Conservation (phyloP, 495 filamentous ascomycete species). For the Eremomyces bilateralis region DNA sequence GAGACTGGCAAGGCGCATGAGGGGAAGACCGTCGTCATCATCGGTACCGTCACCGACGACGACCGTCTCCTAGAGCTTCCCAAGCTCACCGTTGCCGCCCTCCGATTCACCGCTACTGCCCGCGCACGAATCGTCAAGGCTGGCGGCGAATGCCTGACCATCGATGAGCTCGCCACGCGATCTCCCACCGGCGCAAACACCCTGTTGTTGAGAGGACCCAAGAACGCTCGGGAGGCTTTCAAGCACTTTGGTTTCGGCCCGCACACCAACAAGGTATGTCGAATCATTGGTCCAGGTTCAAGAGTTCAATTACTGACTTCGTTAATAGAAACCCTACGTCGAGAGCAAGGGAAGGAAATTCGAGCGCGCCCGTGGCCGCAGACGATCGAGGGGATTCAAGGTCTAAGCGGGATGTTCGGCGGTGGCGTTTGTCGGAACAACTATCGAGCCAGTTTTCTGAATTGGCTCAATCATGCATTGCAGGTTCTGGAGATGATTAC, state of each 20-base stretch:
- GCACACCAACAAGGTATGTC: constrained; percentile 80
- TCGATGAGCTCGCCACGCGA: constrained; percentile 88
- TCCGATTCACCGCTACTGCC: constrained; percentile 88
- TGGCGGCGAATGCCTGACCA: constrained; percentile 79
- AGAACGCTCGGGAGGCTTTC: constrained; percentile 89
- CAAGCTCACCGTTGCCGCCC: constrained; percentile 77
- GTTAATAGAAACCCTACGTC: constrained; percentile 69
- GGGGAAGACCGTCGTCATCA: constrained; percentile 77
- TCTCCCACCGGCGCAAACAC: constrained; percentile 89
- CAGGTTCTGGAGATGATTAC: too few relatives aligned
- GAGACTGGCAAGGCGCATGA: constrained; percentile 42
- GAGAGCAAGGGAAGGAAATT: constrained; percentile 98
- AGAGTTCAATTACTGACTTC: constrained; percentile 12
- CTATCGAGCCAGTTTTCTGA: too few relatives aligned
- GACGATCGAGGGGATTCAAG: constrained; percentile 95
- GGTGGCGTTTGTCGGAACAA: neutral
- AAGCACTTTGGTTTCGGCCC: constrained; percentile 98
- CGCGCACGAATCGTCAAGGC: constrained; percentile 79
- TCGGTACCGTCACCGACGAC: constrained; percentile 92
- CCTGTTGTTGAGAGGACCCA: constrained; percentile 81
- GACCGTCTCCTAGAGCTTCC: constrained; percentile 68
- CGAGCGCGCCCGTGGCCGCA: constrained; percentile 92
- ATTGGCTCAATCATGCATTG: too few relatives aligned
- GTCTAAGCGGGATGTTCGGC: constrained; percentile 33
- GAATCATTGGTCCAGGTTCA: constrained; percentile 1